Base-by-base conservation (phyloP, 1,284 basidiomycete species). In the Cerrena zonata region DNA sequence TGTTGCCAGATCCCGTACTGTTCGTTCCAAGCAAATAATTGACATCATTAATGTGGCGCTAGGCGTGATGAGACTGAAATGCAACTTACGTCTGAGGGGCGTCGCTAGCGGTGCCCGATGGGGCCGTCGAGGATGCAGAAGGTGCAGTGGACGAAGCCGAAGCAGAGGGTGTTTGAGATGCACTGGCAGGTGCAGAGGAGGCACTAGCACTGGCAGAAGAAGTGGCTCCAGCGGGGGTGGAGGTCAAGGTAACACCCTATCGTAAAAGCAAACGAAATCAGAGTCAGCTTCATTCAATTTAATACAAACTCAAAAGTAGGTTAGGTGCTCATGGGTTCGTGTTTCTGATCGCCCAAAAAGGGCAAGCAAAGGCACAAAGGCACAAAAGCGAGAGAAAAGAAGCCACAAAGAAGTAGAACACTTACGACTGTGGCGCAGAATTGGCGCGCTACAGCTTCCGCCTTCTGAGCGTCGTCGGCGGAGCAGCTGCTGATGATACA, bases 391-490 rank as follows among this genome's bases (percentile, higher is more conserved):
- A 13, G 23, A 15, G 3, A 26, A 43, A 21, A 34, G 19, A 45
- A 30, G 22, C 34, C 30, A 34, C 30, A 34, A 7, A 7, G 7
- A 34, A 34, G 30, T 15, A 15, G 7, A 7, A 18, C 15, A 75
- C 79, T 53, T 61, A 84, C 82, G 45, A 78, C 77, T 47, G 70
- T 64, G 0, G 54, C 58, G 57, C 83, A 86, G 38, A 79, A 62
- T 11, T 59, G 53, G 51, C 71, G 68, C 2, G 80, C 72, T 52
- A 67, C 68, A 0, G 53, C 26, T 43, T 76, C 65, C n/a, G 82
- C 80, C 22, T 51, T 61, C n/a, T 58, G 39, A 51, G 82, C 68
- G 58, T 84, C 80, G 24, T 46, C 46, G 45, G 76, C 76, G 0
- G 57, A 50, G 70, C 82, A 84, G 18, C 69, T 56, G 1, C 38